These are phyloP conservation scores for Knufia petricola DNA, from an alignment of 2,329 filamentous ascomycete species.

Conservation along the genomic window DNA sequence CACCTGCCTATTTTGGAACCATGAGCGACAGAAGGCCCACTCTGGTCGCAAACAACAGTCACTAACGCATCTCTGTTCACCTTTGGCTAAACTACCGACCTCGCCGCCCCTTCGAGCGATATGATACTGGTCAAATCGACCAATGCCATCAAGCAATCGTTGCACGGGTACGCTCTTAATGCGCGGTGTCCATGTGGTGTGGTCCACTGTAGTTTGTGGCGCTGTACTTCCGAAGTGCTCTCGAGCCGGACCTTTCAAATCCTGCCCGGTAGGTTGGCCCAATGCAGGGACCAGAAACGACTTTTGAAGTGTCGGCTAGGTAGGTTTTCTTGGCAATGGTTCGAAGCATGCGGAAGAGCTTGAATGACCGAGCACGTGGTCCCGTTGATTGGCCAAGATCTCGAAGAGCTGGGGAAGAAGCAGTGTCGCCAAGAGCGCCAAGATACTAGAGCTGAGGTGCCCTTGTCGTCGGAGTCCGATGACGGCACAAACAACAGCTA, in stretches of 20 bases:
- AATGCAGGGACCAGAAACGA: background rate
- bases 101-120: too few relatives aligned
- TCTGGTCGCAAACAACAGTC: too few relatives aligned
- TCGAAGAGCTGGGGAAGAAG: background rate
- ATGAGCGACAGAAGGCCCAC: too few relatives aligned
- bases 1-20: too few relatives aligned
- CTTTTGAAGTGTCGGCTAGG: background rate
- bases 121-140: background rate
- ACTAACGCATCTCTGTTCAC: too few relatives aligned
- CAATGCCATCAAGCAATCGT: background rate
- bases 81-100: too few relatives aligned
- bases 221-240: too few relatives aligned
- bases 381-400: conserved; percentile 2
- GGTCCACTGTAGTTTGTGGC: background rate
- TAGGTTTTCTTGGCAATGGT: conserved; percentile 4
- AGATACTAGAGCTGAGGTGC: background rate
- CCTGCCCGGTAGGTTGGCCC: background rate
- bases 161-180: background rate
- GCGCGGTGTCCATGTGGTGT: background rate
- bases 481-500: background rate
- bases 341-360: background rate
- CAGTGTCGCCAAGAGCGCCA: background rate
- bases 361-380: background rate
- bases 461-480: background rate
- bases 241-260: background rate